These are phyloP conservation scores for Albugo candida DNA, from an alignment of 352 stramenopile genomes.

Conservation along the genomic window DNA sequence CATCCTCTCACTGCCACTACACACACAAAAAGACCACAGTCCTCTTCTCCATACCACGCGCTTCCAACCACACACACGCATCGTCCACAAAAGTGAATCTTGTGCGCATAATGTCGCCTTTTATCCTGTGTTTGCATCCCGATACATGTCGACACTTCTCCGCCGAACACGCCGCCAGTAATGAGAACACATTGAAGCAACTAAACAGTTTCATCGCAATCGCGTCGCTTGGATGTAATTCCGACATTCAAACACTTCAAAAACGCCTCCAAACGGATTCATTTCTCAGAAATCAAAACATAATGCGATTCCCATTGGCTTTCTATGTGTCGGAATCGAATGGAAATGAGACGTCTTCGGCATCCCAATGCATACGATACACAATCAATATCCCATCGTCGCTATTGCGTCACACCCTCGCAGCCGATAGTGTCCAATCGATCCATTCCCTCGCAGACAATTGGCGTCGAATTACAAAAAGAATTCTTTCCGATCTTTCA, in stretches of 20 bases:
- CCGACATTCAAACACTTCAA: conserved; percentile 22
- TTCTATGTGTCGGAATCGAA: conserved; percentile 16
- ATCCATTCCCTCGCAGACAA: conserved; percentile 28
- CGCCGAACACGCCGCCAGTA: conserved; percentile 19
- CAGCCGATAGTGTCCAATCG: conserved; percentile 2
- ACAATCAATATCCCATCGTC: conserved; percentile 25
- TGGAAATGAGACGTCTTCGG: neutral
- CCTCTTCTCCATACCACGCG: neutral
- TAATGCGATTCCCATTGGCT: conserved; percentile 24
- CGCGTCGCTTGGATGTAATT: conserved; percentile 40
- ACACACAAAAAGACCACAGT: neutral
- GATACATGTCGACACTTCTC: conserved; percentile 37
- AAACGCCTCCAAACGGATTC: conserved; percentile 30
- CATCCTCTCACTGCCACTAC: too few species aligned
- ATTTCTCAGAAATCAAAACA: conserved; percentile 7
- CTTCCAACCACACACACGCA: neutral
- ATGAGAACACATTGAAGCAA: conserved; percentile 58
- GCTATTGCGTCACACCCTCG: conserved; percentile 34
- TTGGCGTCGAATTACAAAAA: conserved; percentile 46
- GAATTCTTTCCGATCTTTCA: conserved; percentile 37
- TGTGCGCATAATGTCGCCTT: conserved; percentile 38
- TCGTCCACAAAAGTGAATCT: conserved; percentile 18
- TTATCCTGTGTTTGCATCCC: conserved; percentile 46
- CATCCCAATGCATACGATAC: conserved; percentile 12
- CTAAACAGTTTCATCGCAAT: conserved; percentile 60